Base-by-base conservation (phyloP, 306 rosid genomes). In the Rosa rugosa region DNA sequence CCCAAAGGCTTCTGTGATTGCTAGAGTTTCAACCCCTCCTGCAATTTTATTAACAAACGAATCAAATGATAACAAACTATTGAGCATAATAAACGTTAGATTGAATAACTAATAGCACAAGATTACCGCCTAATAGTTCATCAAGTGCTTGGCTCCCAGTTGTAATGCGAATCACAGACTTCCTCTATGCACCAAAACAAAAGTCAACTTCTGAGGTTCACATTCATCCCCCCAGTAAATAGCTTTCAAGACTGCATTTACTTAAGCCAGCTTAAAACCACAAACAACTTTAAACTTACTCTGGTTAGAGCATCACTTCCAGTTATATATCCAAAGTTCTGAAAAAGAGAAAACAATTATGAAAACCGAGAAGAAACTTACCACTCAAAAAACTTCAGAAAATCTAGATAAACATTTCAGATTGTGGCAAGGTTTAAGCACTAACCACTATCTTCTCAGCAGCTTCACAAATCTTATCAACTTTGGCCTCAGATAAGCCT, bases 101-200 rank as follows among this genome's bases (percentile, higher is more conserved):
- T 72, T 42, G 66, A 84, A 66, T 25, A 34, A 62, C 45, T 62
- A 25, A 22, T 57, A 38, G 84, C 49, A 59, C 79, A 79, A 81
- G 34, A 68, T 73, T 84, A 87, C 98, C 98, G 79, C 98, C 97
- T 82, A 94, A 88, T 73, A 94, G 86, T 77, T 94, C 98, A 86
- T 94, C 98, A 10, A 94, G 93, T 57, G 98, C 98, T 79, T 92
- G 97, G 83, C 97, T 94, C 81, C 98, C 98, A 8, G 98, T 94
- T 40, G 98, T 94, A 73, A 94, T 92, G 60, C 88, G 89, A 69
- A 94, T 54, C 77, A 94, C 95, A 16, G 92, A 81, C 80, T 92
- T 92, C 56, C 99, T 94, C 99, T 92, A 69, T 50, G 57, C 78
- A 62, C 60, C 80, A 85, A 77, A 84, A 75, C 25, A 64, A 64